These are phyloP conservation scores for Baorangia bicolor DNA, from an alignment of 768 basidiomycete species.

Conservation along the genomic window DNA sequence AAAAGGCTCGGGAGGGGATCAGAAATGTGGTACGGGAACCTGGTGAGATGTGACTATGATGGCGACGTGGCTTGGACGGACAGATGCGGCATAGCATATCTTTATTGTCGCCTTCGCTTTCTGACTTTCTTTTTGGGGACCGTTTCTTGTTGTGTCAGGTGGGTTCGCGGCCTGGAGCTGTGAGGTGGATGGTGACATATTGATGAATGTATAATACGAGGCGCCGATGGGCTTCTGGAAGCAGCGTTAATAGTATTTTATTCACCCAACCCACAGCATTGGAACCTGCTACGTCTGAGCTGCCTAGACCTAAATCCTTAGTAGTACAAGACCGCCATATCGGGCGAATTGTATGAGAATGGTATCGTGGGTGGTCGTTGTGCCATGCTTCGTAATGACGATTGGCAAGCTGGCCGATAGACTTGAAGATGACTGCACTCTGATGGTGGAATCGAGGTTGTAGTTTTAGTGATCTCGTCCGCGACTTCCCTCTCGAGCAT, in stretches of 20 bases:
- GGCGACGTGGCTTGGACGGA: neutral
- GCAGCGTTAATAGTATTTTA: too few relatives aligned
- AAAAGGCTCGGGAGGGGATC: conserved; percentile 16
- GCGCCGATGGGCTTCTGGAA: too few relatives aligned
- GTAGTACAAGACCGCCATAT: neutral
- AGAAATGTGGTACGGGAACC: neutral
- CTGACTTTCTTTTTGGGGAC: neutral
- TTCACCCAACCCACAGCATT: too few relatives aligned
- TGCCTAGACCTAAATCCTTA: neutral
- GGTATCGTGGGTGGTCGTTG: neutral
- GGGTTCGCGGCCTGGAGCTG: too few relatives aligned
- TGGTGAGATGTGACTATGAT: neutral
- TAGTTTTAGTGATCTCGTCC: too few relatives aligned
- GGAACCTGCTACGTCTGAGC: too few relatives aligned
- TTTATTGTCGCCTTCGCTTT: conserved; percentile 2
- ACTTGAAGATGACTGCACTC: too few relatives aligned
- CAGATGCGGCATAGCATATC: neutral
- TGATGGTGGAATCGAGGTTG: neutral
- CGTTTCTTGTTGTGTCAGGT: neutral
- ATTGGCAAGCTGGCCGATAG: neutral
- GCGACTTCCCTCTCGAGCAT: too few relatives aligned
- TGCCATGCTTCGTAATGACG: neutral
- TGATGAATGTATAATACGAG: too few relatives aligned
- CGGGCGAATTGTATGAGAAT: neutral
- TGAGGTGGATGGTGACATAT: too few relatives aligned